phyloP scores from a whole-genome alignment of 768 basidiomycete genomes.

The Brasilioporus rufonigricans region DNA sequence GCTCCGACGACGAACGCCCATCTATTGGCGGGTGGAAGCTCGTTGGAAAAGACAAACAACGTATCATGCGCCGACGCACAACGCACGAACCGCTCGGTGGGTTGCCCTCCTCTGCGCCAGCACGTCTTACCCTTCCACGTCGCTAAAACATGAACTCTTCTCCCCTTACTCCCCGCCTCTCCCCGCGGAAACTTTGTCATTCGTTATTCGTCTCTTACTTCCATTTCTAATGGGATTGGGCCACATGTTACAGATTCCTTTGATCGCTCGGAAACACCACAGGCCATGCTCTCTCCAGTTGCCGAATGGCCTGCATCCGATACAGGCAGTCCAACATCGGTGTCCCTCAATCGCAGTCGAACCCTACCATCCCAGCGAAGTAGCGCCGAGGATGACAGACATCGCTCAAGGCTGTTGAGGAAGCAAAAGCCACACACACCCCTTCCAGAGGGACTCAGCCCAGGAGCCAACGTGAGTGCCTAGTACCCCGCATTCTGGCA shows the following conservation, averaged over 20 bases:
- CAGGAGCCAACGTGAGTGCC: constrained; percentile 24
- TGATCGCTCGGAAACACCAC: constrained; percentile 21
- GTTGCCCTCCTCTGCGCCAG: constrained; percentile 33
- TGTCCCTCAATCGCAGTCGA: constrained; percentile 51
- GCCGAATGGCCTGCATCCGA: constrained; percentile 40
- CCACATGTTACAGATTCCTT: constrained; percentile 17
- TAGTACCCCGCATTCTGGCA: constrained; percentile 2
- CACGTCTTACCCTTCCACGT: constrained; percentile 29
- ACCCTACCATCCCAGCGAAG: constrained; percentile 50
- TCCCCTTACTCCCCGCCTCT: not conserved
- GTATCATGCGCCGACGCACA: constrained; percentile 55
- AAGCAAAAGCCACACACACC: constrained; percentile 50
- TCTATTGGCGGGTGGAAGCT: constrained; percentile 54
- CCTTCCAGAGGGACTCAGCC: constrained; percentile 19
- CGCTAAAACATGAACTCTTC: constrained; percentile 25
- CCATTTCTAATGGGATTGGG: constrained; percentile 12
- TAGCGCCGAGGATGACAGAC: constrained; percentile 36
- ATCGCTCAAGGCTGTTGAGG: constrained; percentile 40
- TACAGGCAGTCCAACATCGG: constrained; percentile 28
- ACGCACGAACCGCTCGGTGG: constrained; percentile 45
- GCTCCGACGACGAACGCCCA: constrained; percentile 49
- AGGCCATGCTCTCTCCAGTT: constrained; percentile 46
- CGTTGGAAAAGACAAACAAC: constrained; percentile 39
- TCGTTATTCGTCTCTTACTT: constrained; percentile 6
- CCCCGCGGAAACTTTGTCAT: not conserved